Evolutionary conservation across 768 basidiomycete species (phyloP), one percentile per base, ranked within the genome.

Genomic region (Suillus hirtellus): DNA sequence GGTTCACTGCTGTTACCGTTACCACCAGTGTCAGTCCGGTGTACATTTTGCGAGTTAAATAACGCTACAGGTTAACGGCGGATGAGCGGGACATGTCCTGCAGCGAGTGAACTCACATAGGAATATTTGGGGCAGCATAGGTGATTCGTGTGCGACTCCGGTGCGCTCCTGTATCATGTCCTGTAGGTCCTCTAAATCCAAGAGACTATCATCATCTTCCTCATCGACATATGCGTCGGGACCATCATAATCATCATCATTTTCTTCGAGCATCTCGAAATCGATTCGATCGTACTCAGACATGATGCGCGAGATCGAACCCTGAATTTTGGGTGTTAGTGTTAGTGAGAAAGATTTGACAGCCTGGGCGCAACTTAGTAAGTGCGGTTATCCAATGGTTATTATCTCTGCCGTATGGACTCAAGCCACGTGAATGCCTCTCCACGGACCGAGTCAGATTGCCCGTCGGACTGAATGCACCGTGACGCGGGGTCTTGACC

Each of bases 191-290:
- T 74, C 74, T 60, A 79, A 70, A 21, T 78, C 78, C 34, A 77
- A 71, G 38, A 74, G 71, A 49, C 68, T 31, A 31, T 31, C 71
- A 49, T 79, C 74, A 38, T 75, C 75, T 44, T 69, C 76, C 11
- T 31, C 56, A 10, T 77, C 77, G 21, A 75, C 63, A 53, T 73
- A 73, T 50, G 70, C 77, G 47, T 77, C 76, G 8, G 75, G 76
- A n/a, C 76, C 75, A 1, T 73, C 69, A 46, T 70, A 76, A 19
- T 63, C 75, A 38, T 74, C 75, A 8, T 74, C 76, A 38, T 77
- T 78, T 34, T 60, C 65, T n/a, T 70, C 72, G 42, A 63, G 59
- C 58, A 67, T 54, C 60, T 67, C 65, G 49, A 65, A 63, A 46
- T 70, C 61, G 35, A 60, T 11, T 31, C 68, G 66, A 14, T 71